Evolutionary conservation across 129 eudicot genomes (phyloP), one percentile per base, ranked within the genome.

Genomic region (Ambrosia trifida): DNA sequence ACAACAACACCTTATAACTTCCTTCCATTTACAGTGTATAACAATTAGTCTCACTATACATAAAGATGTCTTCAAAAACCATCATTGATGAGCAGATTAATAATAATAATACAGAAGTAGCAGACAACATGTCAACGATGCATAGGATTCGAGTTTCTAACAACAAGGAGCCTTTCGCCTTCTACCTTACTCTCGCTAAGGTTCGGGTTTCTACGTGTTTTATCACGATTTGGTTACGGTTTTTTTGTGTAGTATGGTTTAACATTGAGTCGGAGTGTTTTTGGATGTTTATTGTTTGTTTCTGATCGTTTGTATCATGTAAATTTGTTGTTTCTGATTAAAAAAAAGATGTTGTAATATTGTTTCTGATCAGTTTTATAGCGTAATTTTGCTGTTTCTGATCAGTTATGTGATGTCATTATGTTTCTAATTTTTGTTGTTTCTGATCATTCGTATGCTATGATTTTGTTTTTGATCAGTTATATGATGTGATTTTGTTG

Each of bases 111-210:
- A 30, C 45, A 31, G 62, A 13, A 54, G 28, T 17, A 67, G 16
- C 69, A 32, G 47, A 20, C 3, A 57, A 74, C 30, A 64, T 24
- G 56, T 65, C 80, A 52, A 76, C 11, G 59, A 76, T 0, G 51
- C 12, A 14, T 11, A 68, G 80, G 35, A 76, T 76, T 76, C 80
- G 41, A 65, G 79, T 75, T 3, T 75, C 79, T 30, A 75, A 75
- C 72, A 65, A 72, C 32, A 75, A 75, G 36, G 68, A 76, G 80
- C 80, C 80, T 4, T 58, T 76, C 61, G 5, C 13, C 69, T 68
- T 76, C 72, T 76, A 68, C 74, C 69, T 76, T 17, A 76, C 58
- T 76, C 80, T 76, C 67, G 80, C 74, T 36, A 76, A 76, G 80
- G 80, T 76, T 61, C 33, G 69, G 64, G 16, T 73, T 62, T 73